phyloP scores from a whole-genome alignment of 2,329 filamentous ascomycete genomes.

The Phaeophleospora eucalypticola region DNA sequence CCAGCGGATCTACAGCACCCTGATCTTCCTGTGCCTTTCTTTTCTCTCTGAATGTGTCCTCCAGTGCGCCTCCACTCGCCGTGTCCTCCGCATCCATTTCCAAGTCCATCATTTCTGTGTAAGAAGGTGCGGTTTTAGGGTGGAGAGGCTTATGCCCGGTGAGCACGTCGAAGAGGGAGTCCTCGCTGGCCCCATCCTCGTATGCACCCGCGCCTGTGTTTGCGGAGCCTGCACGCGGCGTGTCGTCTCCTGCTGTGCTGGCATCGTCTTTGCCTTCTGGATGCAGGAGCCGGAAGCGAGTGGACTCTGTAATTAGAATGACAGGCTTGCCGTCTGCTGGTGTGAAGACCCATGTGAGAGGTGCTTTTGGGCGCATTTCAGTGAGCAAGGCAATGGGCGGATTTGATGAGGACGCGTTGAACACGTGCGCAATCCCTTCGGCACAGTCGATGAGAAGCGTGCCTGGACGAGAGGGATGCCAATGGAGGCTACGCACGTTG shows the following conservation, averaged over 20 bases:
- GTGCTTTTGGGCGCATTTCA: slow-evolving; percentile 7
- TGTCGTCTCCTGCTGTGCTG: not conserved
- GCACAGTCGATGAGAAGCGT: slow-evolving; percentile 42
- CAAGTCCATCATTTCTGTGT: slow-evolving; percentile 30
- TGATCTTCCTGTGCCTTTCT: slow-evolving; percentile 8
- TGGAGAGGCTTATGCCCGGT: slow-evolving; percentile 44
- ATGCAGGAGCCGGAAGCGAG: slow-evolving; percentile 39
- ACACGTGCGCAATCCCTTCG: slow-evolving; percentile 40
- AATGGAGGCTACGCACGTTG: slow-evolving; percentile 40
- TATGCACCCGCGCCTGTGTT: slow-evolving; percentile 26
- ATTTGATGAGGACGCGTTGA: slow-evolving; percentile 24
- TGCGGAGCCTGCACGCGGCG: not conserved
- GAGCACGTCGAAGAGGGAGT: slow-evolving; percentile 47
- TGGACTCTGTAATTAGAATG: slow-evolving; percentile 35
- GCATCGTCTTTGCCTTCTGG: slow-evolving; percentile 34
- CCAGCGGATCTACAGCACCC: slow-evolving; percentile 26
- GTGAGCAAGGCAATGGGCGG: slow-evolving; percentile 21
- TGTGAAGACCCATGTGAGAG: slow-evolving; percentile 22
- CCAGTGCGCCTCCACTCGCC: slow-evolving; percentile 26
- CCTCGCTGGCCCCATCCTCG: slow-evolving; percentile 40
- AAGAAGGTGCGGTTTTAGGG: slow-evolving; percentile 27
- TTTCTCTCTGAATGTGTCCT: slow-evolving; percentile 45
- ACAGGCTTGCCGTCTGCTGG: slow-evolving; percentile 26
- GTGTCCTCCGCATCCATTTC: slow-evolving; percentile 28
- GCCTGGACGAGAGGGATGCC: slow-evolving; percentile 39